These are phyloP conservation scores for Nemania serpens DNA, from an alignment of 2,329 filamentous ascomycete genomes.

Conservation along the genomic window DNA sequence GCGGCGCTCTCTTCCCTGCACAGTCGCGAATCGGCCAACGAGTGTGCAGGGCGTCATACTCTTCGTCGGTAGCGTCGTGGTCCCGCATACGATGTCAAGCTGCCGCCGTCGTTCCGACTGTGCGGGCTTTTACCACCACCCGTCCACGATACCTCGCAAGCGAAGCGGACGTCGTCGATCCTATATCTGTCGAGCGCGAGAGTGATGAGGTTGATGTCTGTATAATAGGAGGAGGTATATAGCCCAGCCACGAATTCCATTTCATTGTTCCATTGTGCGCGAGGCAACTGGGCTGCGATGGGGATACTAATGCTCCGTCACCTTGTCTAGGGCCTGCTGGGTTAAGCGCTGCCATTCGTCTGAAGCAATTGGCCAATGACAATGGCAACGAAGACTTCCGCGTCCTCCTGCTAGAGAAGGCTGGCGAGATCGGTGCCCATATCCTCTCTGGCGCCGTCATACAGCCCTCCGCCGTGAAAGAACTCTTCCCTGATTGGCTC, in stretches of 20 bases:
- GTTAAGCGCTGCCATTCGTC: constrained; percentile 86
- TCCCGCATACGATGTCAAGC: constrained; percentile 26
- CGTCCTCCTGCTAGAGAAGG: constrained; percentile 91
- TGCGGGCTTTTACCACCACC: constrained; percentile 47
- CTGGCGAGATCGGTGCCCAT: constrained; percentile 91
- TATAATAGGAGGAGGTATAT: constrained; percentile 83
- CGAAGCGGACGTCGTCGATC: constrained; percentile 66
- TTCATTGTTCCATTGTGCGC: neutral
- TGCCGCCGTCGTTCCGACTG: constrained; percentile 19
- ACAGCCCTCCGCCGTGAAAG: constrained; percentile 83
- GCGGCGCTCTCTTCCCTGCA: constrained; percentile 32
- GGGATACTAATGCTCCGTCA: constrained; percentile 4
- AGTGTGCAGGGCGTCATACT: constrained; percentile 31
- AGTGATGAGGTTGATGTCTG: constrained; percentile 94
- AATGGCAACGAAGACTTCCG: constrained; percentile 95
- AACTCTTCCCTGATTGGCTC: constrained; percentile 93
- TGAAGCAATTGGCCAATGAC: constrained; percentile 95
- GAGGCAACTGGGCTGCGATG: neutral
- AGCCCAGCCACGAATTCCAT: neutral
- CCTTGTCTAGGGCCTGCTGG: constrained; percentile 75
- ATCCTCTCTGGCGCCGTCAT: constrained; percentile 96
- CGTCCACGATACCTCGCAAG: constrained; percentile 37
- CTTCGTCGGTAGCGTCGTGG: constrained; percentile 24
- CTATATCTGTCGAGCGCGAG: constrained; percentile 76
- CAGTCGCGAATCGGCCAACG: constrained; percentile 28